A percentile compares a stretch with the other conserved stretches of the same genome.
Conservation (phyloP, 208 protist genomes). For the Phytomonas sp. region DNA sequence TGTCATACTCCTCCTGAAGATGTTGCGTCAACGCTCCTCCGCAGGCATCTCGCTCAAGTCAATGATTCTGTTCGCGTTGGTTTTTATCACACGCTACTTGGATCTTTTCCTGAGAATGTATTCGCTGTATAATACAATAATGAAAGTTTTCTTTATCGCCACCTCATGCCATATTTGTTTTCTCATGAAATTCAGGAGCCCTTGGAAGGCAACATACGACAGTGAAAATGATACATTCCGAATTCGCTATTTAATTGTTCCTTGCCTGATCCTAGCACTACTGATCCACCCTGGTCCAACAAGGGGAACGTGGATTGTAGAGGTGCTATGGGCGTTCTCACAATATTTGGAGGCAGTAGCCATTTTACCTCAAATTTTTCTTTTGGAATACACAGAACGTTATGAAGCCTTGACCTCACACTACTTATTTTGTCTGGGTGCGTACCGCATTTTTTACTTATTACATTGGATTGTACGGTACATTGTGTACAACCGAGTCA, state of each 20-base stretch:
- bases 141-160: constrained; percentile 93
- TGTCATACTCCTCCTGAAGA: constrained; percentile 91
- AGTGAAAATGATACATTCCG: constrained; percentile 85
- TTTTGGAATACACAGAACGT: constrained; percentile 90
- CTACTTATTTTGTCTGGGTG: constrained; percentile 91
- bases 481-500: constrained; percentile 49
- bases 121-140: constrained; percentile 88
- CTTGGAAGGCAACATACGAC: constrained; percentile 91
- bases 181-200: constrained; percentile 84
- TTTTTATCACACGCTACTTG: constrained; percentile 92
- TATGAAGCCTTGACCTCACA: constrained; percentile 93
- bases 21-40: constrained; percentile 74
- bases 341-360: constrained; percentile 95
- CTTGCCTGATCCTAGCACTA: constrained; percentile 60
- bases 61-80: constrained; percentile 89
- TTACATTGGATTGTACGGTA: constrained; percentile 93
- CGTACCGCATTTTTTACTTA: constrained; percentile 93
- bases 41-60: constrained; percentile 93
- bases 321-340: constrained; percentile 92
- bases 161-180: constrained; percentile 88
- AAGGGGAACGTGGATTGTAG: constrained; percentile 33
- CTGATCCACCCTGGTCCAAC: constrained; percentile 43
- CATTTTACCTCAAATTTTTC: constrained; percentile 94
- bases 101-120: constrained; percentile 83
- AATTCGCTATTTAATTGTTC: constrained; percentile 83